Percentiles rank a stretch among this genome's conserved stretches.
These are phyloP conservation scores for Pestalotiopsis sp. DNA, from an alignment of 2,329 filamentous ascomycete species.

Conservation along the genomic window DNA sequence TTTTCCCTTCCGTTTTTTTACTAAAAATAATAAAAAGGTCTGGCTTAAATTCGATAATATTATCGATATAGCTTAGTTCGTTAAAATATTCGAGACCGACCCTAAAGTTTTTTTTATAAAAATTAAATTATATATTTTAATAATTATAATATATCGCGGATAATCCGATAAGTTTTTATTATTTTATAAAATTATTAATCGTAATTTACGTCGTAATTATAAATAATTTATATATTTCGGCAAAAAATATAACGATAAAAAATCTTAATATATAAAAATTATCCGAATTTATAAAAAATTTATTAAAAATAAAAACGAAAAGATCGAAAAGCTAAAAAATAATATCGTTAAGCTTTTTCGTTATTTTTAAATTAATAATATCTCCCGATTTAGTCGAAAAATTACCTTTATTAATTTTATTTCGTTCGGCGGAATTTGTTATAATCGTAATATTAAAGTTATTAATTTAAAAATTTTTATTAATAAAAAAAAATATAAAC, in stretches of 20 bases:
- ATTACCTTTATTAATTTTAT: not conserved
- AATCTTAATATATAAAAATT: constrained; percentile 7
- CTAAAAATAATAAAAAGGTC: not conserved
- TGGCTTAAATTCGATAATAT: not conserved
- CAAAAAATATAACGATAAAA: constrained; percentile 4
- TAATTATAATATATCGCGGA: too few species aligned
- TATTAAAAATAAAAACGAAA: not conserved
- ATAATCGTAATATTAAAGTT: not conserved
- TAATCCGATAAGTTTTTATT: not conserved
- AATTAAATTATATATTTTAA: not conserved
- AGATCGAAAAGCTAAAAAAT: not conserved
- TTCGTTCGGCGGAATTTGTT: not conserved
- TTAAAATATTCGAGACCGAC: not conserved
- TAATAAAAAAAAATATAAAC: not conserved
- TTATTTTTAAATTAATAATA: too few species aligned
- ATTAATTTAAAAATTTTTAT: not conserved
- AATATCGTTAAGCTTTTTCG: not conserved
- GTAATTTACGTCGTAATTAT: not conserved
- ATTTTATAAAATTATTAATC: not conserved
- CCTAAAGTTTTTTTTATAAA: not conserved
- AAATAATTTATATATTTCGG: constrained; percentile 5
- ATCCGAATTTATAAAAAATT: not conserved
- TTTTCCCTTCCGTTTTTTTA: not conserved
- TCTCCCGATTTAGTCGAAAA: not conserved
- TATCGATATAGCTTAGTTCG: not conserved